Evolutionary conservation across 805 yeast genomes (phyloP).

Genomic region (Candida endomychidarum): DNA sequence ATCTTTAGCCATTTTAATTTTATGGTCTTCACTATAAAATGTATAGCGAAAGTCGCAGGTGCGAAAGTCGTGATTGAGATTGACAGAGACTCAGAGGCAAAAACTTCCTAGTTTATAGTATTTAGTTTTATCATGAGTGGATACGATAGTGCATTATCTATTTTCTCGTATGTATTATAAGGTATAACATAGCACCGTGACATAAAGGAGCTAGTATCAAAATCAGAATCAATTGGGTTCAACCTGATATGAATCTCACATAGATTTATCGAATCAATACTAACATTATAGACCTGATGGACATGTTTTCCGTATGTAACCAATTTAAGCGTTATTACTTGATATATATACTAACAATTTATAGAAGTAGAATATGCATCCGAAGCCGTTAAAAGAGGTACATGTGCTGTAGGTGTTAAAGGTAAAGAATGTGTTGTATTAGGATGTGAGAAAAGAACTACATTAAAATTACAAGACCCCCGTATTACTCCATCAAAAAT

Average conservation of each 20-base stretch:
- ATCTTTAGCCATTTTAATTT: constrained; percentile 11
- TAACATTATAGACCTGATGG: constrained; percentile 88
- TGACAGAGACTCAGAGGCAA: constrained; percentile 10
- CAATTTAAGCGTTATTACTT: no score
- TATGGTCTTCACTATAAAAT: no score
- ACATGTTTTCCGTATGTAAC: constrained; percentile 87
- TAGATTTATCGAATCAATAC: constrained; percentile 14
- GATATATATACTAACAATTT: constrained; percentile 35
- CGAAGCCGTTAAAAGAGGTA: constrained; percentile 97
- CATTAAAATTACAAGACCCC: constrained; percentile 93
- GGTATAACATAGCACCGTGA: neutral
- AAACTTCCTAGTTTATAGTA: neutral
- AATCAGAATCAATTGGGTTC: constrained; percentile 1
- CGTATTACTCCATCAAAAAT: constrained; percentile 95
- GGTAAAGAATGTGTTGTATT: constrained; percentile 86
- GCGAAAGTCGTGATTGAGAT: no score
- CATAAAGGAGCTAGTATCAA: no score
- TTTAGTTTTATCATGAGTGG: constrained; percentile 75
- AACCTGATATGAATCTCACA: no score
- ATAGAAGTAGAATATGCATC: constrained; percentile 92
- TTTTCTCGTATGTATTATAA: constrained; percentile 72
- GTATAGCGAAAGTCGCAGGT: constrained; percentile 1
- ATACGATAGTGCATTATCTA: constrained; percentile 97
- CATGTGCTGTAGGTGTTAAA: constrained; percentile 96
- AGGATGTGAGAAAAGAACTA: constrained; percentile 96